Evolutionary conservation across 2,329 filamentous ascomycete genomes (phyloP).

Genomic region (Xylariaceae sp.): DNA sequence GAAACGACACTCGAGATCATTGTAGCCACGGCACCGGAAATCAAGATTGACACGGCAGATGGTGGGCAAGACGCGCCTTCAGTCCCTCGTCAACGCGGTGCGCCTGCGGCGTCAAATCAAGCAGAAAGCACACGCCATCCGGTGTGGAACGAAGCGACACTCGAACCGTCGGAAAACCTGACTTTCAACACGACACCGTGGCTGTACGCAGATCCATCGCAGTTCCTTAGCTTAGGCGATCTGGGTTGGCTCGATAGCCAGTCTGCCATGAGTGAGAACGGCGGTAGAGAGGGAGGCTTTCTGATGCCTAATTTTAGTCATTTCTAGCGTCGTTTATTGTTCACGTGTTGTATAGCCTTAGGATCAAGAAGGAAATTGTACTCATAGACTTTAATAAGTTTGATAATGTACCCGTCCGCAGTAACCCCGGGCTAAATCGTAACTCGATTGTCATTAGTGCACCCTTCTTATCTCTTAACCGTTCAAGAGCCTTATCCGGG

Average conservation of each 20-base stretch:
- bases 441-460: too few species aligned
- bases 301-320: conserved; percentile 15
- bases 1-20: conserved; percentile 19
- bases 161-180: conserved; percentile 18
- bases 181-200: conserved; percentile 20
- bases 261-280: conserved; percentile 11
- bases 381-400: background rate
- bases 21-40: conserved; percentile 18
- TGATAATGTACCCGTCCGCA: too few species aligned
- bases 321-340: conserved; percentile 8
- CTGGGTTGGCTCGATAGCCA: conserved; percentile 18
- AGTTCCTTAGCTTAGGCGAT: conserved; percentile 16
- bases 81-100: conserved; percentile 9
- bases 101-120: conserved; percentile 12
- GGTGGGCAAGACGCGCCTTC: conserved; percentile 19
- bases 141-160: conserved; percentile 13
- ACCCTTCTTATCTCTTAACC: too few species aligned
- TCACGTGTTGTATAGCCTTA: background rate
- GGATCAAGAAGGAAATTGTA: background rate
- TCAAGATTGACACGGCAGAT: conserved; percentile 18
- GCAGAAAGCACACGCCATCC: conserved; percentile 12
- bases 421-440: too few species aligned
- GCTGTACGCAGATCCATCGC: conserved; percentile 18
- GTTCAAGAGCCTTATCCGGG: too few species aligned
- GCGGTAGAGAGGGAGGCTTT: conserved; percentile 13